Base-by-base conservation (phyloP, 768 basidiomycete species). In the Boletus pseudo-olivaceus region DNA sequence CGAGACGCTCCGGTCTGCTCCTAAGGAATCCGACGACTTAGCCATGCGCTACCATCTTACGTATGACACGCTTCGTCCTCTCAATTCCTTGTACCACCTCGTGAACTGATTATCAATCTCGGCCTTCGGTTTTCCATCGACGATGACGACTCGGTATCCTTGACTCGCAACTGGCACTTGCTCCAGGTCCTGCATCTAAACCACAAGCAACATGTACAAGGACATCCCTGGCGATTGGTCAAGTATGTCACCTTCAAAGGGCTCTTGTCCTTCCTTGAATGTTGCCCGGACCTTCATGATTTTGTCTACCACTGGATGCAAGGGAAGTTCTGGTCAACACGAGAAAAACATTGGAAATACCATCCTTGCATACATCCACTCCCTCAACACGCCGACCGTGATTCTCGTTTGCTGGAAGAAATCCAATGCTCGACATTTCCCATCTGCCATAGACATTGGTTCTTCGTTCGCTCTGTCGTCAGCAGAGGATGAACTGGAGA, bases 101-200 rank as follows among this genome's bases (percentile, higher is more conserved):
- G 23, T 17, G 8, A 12, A 17, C 37, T 52, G 2, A 29, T 7
- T 0, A 1, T 58, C 12, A 23, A 58, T n/a, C n/a, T 43, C 10
- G 30, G 49, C n/a, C 12, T 3, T 15, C 57, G 49, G 49, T 26
- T 53, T n/a, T 46, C 51, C 4, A 30, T 59, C 14, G 43, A 59
- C 27, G 52, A 60, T 1, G 45, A 48, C 19, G 40, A 44, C 8
- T 32, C 55, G 23, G 9, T 20, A 15, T 39, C 45, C 35, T 14
- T 60, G 35, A 7, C 48, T 9, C 45, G 46, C 14, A 51, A 43
- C 20, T 59, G 58, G 51, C 52, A 49, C 8, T 37, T 5, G 1
- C 29, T 59, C 5, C 51, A 26, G 7, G 3, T 5, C n/a, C 27
- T 54, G 5, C 7, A 7, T n/a, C 4, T 58, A 9, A 11, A 8